A percentile compares a stretch with the other conserved stretches of the same genome.
These are phyloP conservation scores for Termitomyces sp. DNA, from an alignment of 768 basidiomycete species.

Conservation along the genomic window DNA sequence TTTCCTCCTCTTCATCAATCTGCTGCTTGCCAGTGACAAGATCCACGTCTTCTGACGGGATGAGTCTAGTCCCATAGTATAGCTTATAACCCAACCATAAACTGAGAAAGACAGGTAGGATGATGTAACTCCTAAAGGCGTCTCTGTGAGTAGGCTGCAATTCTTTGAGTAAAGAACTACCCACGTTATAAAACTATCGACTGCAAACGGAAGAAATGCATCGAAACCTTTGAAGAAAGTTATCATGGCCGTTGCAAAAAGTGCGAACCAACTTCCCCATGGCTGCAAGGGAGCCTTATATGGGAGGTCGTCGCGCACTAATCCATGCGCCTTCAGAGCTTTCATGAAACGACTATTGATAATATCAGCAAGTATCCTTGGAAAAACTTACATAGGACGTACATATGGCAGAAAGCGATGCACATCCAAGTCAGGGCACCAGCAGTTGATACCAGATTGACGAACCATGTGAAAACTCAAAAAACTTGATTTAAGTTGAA, in stretches of 20 bases:
- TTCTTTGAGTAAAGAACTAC: conserved; percentile 12
- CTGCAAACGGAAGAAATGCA: conserved; percentile 43
- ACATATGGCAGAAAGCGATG: conserved; percentile 61
- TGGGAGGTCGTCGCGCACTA: conserved; percentile 37
- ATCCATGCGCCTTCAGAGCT: conserved; percentile 35
- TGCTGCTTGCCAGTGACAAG: conserved; percentile 51
- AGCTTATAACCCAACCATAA: conserved; percentile 40
- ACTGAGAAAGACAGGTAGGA: conserved; percentile 34
- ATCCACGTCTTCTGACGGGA: conserved; percentile 49
- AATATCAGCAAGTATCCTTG: background rate
- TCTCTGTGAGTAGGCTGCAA: conserved; percentile 6
- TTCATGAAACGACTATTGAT: conserved; percentile 36
- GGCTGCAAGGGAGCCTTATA: conserved; percentile 61
- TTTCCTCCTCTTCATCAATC: conserved; percentile 62
- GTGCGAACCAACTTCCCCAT: conserved; percentile 56
- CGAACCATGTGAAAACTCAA: conserved; percentile 46
- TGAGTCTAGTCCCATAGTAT: conserved; percentile 27
- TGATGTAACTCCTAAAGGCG: conserved; percentile 38
- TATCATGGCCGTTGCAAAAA: conserved; percentile 46
- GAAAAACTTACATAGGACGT: conserved; percentile 14
- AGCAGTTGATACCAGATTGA: conserved; percentile 43
- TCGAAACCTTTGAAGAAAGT: conserved; percentile 57
- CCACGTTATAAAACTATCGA: conserved; percentile 59
- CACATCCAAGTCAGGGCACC: conserved; percentile 46
- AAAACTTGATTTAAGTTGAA: background rate